These are phyloP conservation scores for Camelina laxa DNA, from an alignment of 345 rosid species.

Conservation along the genomic window DNA sequence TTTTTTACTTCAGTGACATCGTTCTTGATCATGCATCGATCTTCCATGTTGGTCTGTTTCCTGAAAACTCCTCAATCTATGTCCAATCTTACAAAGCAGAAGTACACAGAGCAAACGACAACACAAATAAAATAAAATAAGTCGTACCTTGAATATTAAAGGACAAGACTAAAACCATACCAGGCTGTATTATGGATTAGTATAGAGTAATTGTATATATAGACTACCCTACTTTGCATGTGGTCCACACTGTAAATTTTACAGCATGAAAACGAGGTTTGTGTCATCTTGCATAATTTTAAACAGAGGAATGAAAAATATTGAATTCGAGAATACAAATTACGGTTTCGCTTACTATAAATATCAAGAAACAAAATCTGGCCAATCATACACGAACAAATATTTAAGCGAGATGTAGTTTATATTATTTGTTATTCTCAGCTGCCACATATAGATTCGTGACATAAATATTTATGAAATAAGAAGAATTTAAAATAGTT, in stretches of 20 bases:
- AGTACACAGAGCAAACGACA: too few relatives aligned
- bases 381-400: too few relatives aligned
- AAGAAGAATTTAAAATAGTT: too few relatives aligned
- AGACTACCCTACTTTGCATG: neutral
- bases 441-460: too few relatives aligned
- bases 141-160: neutral
- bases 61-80: neutral
- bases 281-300: neutral
- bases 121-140: neutral
- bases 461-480: too few relatives aligned
- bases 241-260: conserved; percentile 21
- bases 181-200: neutral
- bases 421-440: too few relatives aligned
- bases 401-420: too few relatives aligned
- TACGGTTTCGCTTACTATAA: too few relatives aligned
- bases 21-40: conserved; percentile 39
- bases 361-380: too few relatives aligned
- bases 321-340: too few relatives aligned
- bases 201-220: neutral
- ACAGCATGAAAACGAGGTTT: neutral
- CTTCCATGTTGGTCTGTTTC: conserved; percentile 38
- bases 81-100: too few relatives aligned
- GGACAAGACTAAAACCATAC: neutral
- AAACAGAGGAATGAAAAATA: too few relatives aligned
- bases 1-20: conserved; percentile 42